Evolutionary conservation across 1,139 yeast species (phyloP), one percentile per base, ranked within the genome.

Genomic region (Taiozyma onychis): DNA sequence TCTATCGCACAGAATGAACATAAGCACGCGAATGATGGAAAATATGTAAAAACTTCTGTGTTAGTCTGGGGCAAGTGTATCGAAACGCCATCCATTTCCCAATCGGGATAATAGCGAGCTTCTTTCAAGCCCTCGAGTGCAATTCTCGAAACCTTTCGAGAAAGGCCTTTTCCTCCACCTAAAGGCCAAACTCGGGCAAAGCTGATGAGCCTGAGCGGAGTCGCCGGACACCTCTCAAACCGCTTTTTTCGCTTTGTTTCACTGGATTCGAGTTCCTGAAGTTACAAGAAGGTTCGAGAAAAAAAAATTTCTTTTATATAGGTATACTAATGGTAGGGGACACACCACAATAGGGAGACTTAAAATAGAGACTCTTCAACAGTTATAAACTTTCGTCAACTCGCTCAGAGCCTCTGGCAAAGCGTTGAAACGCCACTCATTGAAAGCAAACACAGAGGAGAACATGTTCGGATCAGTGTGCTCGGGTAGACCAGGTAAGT

Each of bases 31-130:
- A 78, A 78, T 37, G 81, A 80, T 80, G 88, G 86, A 81, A 78
- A 83, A 83, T 83, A 83, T 83, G 88, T 83, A 79, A 84, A 74
- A 76, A 57, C 64, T 65, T 60, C 88, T 37, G 84, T 77, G 59
- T 64, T 70, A 55, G 54, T 84, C 71, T 84, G 69, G 88, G 88
- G 77, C 78, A 72, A 70, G 66, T 67, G 88, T 82, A 81, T 81
- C 86, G 75, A 72, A 55, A 50, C 57, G 48, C 46, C 45, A 54
- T 48, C 51, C 62, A 60, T 55, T 24, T 49, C 54, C 24, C 14
- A 18, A 14, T 18, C 10, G 24, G 43, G 44, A 41, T 48, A 41
- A 35, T 24, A 11, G 46, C 49, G 52, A 49, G 21, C 39, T 51
- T 52, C 54, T 48, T 49, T 37, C 41, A 21, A 37, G 50, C 48